Percentiles rank a stretch among this genome's conserved stretches.
Conservation (phyloP, 225 moss, liverwort and hornwort species). For the Sphagnum tenellum region DNA sequence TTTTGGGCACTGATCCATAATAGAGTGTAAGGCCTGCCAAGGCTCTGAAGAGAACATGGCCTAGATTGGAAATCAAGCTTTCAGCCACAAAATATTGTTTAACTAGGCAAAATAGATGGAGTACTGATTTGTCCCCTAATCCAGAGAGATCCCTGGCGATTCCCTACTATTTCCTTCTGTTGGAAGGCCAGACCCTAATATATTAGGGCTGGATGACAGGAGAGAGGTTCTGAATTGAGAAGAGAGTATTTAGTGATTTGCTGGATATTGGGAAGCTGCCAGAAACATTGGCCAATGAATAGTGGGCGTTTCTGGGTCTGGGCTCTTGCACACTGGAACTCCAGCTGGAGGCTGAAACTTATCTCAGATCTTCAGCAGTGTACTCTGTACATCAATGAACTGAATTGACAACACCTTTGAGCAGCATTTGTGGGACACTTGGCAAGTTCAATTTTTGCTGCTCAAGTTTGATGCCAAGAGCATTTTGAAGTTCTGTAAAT, state of each 20-base stretch:
- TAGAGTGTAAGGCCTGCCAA: no score
- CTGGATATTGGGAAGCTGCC: background rate
- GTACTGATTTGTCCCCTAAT: no score
- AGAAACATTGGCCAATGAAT: background rate
- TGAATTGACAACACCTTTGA: slow-evolving; percentile 2
- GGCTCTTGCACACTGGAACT: background rate
- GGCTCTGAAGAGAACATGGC: no score
- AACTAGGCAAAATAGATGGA: no score
- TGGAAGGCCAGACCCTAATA: no score
- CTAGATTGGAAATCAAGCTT: no score
- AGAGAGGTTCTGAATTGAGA: slow-evolving; percentile 1
- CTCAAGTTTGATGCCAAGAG: background rate
- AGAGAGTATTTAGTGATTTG: background rate
- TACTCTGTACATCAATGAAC: background rate
- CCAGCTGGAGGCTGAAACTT: background rate
- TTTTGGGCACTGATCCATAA: no score
- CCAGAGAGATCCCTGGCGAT: no score
- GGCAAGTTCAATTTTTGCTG: background rate
- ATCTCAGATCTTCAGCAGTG: background rate
- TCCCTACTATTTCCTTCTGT: no score
- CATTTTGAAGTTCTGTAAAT: background rate
- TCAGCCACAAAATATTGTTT: no score
- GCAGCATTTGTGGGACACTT: background rate
- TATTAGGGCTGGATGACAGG: no score
- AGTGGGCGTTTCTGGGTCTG: background rate